A percentile compares a stretch with the other conserved stretches of the same genome.
Conservation (phyloP, 371 early-diverging fungal genomes). For the Mortierella sp. region DNA sequence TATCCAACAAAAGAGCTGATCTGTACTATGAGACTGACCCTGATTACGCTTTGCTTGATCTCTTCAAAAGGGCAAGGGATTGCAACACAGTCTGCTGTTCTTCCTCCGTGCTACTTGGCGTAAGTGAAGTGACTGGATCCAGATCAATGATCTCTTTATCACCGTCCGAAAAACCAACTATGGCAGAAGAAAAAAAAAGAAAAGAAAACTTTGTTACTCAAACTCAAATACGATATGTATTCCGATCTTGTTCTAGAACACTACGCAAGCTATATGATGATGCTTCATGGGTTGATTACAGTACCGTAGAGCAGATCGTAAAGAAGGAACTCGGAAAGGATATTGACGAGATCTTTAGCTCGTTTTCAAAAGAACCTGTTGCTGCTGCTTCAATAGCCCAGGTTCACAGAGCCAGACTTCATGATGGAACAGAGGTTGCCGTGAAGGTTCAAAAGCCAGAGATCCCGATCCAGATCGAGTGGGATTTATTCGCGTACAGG, state of each 20-base stretch:
- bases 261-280: conserved; percentile 84
- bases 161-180: background rate
- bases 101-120: conserved; percentile 79
- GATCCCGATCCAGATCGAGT: conserved; percentile 82
- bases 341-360: conserved; percentile 73
- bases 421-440: conserved; percentile 80
- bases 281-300: conserved; percentile 81
- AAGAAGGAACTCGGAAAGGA: conserved; percentile 70
- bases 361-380: conserved; percentile 77
- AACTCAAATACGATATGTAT: too few relatives aligned
- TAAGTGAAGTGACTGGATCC: conserved; percentile 13
- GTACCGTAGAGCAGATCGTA: conserved; percentile 76
- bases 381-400: conserved; percentile 96
- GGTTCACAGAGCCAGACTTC: conserved; percentile 88
- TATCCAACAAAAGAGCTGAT: too few relatives aligned
- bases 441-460: conserved; percentile 95
- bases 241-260: conserved; percentile 32
- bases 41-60: background rate
- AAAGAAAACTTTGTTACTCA: background rate
- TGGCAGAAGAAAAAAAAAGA: background rate
- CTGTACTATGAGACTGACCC: too few relatives aligned
- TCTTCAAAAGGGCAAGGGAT: conserved; percentile 78
- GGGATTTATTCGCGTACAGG: conserved; percentile 83
- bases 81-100: conserved; percentile 79
- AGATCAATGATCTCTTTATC: background rate